These are phyloP conservation scores for Candida taoyuanica DNA, from an alignment of 805 yeast species.

Conservation along the genomic window DNA sequence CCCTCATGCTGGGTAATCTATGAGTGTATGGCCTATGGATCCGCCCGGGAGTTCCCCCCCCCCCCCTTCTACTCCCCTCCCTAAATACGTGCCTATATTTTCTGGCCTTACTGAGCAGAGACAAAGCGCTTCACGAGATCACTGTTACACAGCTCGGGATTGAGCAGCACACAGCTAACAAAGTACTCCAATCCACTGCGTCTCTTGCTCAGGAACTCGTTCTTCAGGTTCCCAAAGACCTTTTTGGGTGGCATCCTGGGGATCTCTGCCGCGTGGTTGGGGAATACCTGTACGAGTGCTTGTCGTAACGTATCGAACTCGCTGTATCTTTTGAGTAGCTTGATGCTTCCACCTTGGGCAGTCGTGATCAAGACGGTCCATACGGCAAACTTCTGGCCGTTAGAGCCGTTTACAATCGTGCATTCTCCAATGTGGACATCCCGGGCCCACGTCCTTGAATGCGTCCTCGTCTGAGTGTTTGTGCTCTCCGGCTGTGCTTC, in stretches of 20 bases:
- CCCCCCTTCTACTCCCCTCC: too few relatives aligned
- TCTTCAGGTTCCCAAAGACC: constrained; percentile 22
- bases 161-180: constrained; percentile 38
- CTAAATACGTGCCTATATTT: too few relatives aligned
- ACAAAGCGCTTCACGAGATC: constrained; percentile 30
- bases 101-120: too few relatives aligned
- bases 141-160: constrained; percentile 35
- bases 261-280: constrained; percentile 32
- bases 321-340: constrained; percentile 54
- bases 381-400: constrained; percentile 37
- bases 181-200: constrained; percentile 42
- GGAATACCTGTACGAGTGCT: constrained; percentile 34
- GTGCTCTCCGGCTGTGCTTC: not conserved
- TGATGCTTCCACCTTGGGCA: constrained; percentile 30
- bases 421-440: constrained; percentile 36
- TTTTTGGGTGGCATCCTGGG: constrained; percentile 45
- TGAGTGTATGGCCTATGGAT: too few relatives aligned
- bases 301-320: constrained; percentile 51
- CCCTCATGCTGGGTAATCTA: too few relatives aligned
- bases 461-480: not conserved
- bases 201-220: constrained; percentile 34
- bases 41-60: too few relatives aligned
- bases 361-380: constrained; percentile 38
- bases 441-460: constrained; percentile 34
- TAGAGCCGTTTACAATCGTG: constrained; percentile 34